These are phyloP conservation scores for Phaffia australis DNA, from an alignment of 768 basidiomycete species.

Conservation along the genomic window DNA sequence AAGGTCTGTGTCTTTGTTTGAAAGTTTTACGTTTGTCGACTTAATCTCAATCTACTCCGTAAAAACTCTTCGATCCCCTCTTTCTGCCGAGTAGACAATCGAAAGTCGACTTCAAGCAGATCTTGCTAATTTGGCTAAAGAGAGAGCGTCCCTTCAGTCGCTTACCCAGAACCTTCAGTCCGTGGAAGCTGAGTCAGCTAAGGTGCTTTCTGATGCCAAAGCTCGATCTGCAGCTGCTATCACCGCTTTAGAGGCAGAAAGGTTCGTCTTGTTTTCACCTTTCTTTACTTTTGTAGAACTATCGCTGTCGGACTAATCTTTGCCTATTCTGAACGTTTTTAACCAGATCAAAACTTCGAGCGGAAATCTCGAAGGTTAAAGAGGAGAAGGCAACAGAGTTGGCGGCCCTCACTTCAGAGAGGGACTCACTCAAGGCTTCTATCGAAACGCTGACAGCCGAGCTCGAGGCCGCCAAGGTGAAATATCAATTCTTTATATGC, in stretches of 20 bases:
- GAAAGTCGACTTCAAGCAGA: conserved; percentile 74
- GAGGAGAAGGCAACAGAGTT: conserved; percentile 64
- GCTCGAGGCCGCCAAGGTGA: conserved; percentile 1
- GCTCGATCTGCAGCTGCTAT: conserved; percentile 68
- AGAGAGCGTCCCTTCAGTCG: conserved; percentile 74
- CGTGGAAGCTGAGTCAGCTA: conserved; percentile 79
- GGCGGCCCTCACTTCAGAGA: not conserved
- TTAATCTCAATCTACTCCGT: not conserved
- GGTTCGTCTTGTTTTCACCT: conserved; percentile 43
- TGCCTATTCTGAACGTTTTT: not conserved
- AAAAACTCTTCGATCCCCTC: not conserved
- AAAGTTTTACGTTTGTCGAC: conserved; percentile 28
- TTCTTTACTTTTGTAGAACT: not conserved
- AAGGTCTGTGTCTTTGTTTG: conserved; percentile 48
- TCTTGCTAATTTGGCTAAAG: conserved; percentile 64
- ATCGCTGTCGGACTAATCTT: not conserved
- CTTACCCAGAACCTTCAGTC: conserved; percentile 80
- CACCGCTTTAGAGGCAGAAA: conserved; percentile 64
- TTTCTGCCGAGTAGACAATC: conserved; percentile 47
- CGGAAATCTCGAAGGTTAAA: conserved; percentile 51
- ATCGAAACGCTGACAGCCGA: not conserved
- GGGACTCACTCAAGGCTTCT: not conserved
- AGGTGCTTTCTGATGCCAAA: conserved; percentile 70
- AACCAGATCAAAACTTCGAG: conserved; percentile 58
- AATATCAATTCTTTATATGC: not conserved